Evolutionary conservation across 192 early-diverging fungal genomes (phyloP), one percentile per base, ranked within the genome.

Genomic region (Geosiphon pyriformis): DNA sequence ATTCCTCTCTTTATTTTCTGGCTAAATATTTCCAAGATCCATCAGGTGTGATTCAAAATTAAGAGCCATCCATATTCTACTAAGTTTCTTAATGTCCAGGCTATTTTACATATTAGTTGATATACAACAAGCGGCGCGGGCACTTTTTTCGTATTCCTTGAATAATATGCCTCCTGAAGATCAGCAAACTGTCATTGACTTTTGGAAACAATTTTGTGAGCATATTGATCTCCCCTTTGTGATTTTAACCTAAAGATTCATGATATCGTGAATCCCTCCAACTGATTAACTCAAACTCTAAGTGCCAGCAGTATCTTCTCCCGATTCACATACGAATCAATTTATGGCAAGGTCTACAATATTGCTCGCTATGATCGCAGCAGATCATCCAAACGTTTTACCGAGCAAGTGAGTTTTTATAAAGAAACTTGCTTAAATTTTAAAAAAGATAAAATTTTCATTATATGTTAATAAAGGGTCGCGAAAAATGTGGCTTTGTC

Each of bases 1-100:
- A 72, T 11, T 85, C 92, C 0, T 90, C 88, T 0, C 74, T 94
- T 26, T 81, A 90, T 10, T 85, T 80, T 57, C 71, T 93, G 11
- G 82, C 83, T 31, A 92, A 88, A 72, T 92, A 88, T 58, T 94
- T 91, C 86, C 90, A 93, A 69, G 92, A 94, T 76, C 77, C 88
- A 15, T 77, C 84, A 65, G 78, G 90, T 92, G 68, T 62, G 15
- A 17, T 25, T 18, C 25, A 49, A 20, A n/a, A n/a, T n/a, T n/a
- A n/a, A n/a, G n/a, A n/a, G n/a, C n/a, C n/a, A n/a, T n/a, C n/a
- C n/a, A n/a, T n/a, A n/a, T n/a, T n/a, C n/a, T n/a, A n/a, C n/a
- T n/a, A n/a, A n/a, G n/a, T n/a, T n/a, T n/a, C n/a, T n/a, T n/a
- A n/a, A n/a, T n/a, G n/a, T n/a, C n/a, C n/a, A n/a, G n/a, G n/a